phyloP scores from a whole-genome alignment of 78 protist genomes.

The Emiliania huxleyi region DNA sequence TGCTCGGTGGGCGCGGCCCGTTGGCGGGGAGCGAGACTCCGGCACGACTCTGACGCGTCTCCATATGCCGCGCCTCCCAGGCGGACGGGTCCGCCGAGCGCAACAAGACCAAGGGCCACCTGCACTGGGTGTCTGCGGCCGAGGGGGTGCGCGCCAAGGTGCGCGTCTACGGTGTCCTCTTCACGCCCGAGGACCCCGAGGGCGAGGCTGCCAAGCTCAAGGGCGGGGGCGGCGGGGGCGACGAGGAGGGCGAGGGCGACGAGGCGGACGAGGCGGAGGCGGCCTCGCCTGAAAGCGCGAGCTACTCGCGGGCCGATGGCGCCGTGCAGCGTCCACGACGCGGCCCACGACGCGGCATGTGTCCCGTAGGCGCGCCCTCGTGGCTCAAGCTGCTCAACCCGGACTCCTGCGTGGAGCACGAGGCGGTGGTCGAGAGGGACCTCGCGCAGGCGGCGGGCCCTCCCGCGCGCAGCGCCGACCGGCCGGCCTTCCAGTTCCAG shows the following conservation, averaged over 20 bases:
- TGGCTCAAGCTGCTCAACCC: background rate
- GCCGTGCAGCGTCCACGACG: too few relatives aligned
- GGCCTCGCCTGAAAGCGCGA: background rate
- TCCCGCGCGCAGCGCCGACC: background rate
- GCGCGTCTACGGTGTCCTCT: constrained; percentile 68
- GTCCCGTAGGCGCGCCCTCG: background rate
- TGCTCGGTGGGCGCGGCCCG: too few relatives aligned
- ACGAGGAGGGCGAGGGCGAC: background rate
- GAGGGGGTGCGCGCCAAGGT: constrained; percentile 30
- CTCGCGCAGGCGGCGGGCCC: background rate
- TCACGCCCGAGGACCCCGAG: constrained; percentile 56
- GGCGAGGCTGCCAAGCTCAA: constrained; percentile 33
- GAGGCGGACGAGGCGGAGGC: background rate
- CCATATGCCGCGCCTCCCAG: too few relatives aligned
- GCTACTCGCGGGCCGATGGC: too few relatives aligned
- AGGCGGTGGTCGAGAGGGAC: background rate
- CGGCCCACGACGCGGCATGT: too few relatives aligned
- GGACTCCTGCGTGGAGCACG: background rate
- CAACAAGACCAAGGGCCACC: constrained; percentile 75
- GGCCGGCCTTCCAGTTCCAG: constrained; percentile 83
- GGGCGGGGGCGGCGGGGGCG: background rate
- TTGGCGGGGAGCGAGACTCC: too few relatives aligned
- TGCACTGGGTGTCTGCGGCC: constrained; percentile 84
- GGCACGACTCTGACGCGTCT: too few relatives aligned
- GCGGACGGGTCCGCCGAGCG: background rate